Evolutionary conservation across 2,329 filamentous ascomycete genomes (phyloP), one percentile per base, ranked within the genome.

Genomic region (Elsinoe australis): DNA sequence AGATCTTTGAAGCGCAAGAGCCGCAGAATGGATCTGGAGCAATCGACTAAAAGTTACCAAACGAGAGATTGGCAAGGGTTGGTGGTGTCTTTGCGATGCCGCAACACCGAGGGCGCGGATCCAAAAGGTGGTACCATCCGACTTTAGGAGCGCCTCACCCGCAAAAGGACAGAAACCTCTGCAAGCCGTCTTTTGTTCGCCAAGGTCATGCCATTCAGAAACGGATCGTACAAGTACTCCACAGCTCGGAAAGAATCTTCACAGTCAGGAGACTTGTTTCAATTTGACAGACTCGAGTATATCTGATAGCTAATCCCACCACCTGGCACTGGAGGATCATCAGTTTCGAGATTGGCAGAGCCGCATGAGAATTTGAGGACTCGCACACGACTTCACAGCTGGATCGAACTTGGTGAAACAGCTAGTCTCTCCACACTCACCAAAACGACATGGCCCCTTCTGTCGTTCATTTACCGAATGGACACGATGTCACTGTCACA

Each of bases 391-490:
- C 39, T 15, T 44, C 39, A 29, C 24, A 29, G 19, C 39, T 19
- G n/a, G n/a, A n/a, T 44, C 12, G 24, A 15, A 17, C 14, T 18
- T 39, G 14, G 39, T 44, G 39, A 44, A 32, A 44, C 39, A 8
- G 6, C 24, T 24, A 24, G 24, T 31, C 26, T 44, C 39, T 44
- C 14, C 18, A 14, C 28, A 14, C 6, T 18, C 39, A n/a, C n/a
- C 26, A 6, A 29, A 26, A 32, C 31, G 49, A 47, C 45, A 72
- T 72, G 64, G 60, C 68, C 17, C 67, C 65, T 36, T 65, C 67
- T 21, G 60, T 76, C 38, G 72, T 89, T 51, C 78, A 84, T 64
- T 73, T 96, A 56, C 90, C 90, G 39, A 94, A 95, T 67, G 90
- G 89, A 60, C 87, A 92, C 68, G 82, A 75, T 54, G 77, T 92